Conservation (phyloP, 176 grass and related monocot species). For the Triticum urartu region DNA sequence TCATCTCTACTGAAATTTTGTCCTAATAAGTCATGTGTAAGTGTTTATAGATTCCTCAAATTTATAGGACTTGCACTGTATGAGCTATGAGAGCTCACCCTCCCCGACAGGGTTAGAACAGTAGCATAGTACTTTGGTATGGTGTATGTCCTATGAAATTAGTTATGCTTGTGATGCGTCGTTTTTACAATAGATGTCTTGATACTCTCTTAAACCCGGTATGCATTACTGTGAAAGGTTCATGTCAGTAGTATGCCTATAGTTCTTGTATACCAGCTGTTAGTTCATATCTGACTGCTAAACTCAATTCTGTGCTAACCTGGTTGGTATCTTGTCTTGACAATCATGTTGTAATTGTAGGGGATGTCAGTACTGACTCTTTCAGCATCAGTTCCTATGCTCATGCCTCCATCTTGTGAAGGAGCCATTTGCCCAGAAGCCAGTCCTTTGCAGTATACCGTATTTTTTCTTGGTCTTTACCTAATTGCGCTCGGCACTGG, state of each 20-base stretch:
- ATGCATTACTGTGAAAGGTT: not conserved
- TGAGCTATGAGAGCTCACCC: not conserved
- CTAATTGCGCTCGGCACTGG: constrained; percentile 83
- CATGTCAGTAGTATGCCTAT: not conserved
- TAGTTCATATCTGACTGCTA: not conserved
- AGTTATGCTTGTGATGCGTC: not conserved
- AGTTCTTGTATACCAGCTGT: not conserved
- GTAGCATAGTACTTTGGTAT: not conserved
- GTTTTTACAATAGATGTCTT: constrained; percentile 1
- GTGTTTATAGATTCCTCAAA: not conserved
- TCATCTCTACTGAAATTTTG: constrained; percentile 1
- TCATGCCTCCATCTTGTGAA: constrained; percentile 73
- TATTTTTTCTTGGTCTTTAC: constrained; percentile 86
- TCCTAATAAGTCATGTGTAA: not conserved
- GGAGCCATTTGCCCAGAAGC: constrained; percentile 65
- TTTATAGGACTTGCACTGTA: not conserved
- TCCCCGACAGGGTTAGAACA: not conserved
- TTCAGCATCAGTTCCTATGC: constrained; percentile 67
- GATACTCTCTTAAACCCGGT: not conserved
- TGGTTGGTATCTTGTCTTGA: constrained; percentile 21
- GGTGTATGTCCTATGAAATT: not conserved
- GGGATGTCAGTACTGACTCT: constrained; percentile 76
- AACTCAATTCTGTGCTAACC: not conserved
- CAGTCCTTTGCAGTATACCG: constrained; percentile 61
- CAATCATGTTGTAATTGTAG: constrained; percentile 39